Evolutionary conservation across 2,329 filamentous ascomycete genomes (phyloP).

Genomic region (Claviceps capensis): DNA sequence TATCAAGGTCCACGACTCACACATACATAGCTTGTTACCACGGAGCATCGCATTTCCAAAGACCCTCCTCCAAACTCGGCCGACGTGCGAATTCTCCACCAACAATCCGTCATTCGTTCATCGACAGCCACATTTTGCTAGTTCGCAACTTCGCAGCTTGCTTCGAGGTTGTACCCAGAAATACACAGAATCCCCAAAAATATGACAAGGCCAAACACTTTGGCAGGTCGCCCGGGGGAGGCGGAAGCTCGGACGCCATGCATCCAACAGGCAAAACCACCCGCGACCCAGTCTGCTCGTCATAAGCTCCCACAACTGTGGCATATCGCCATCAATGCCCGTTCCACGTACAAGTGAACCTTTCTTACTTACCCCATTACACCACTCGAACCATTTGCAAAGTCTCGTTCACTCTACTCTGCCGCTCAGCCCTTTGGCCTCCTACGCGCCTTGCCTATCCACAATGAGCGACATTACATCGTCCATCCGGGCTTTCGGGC

Average conservation of each 20-base stretch:
- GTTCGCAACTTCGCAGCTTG: background rate
- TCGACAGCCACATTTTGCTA: background rate
- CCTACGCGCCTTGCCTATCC: background rate
- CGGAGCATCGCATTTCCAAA: background rate
- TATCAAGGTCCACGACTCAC: too few relatives aligned
- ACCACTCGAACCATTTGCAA: background rate
- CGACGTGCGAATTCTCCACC: background rate
- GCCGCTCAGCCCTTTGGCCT: background rate
- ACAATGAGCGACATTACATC: slow-evolving; percentile 27
- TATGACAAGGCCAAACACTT: background rate
- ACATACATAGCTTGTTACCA: background rate
- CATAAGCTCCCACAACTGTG: background rate
- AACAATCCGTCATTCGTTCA: background rate
- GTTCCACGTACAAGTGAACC: background rate
- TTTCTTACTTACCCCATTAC: background rate
- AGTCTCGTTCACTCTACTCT: background rate
- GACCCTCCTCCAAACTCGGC: background rate
- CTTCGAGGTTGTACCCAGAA: background rate
- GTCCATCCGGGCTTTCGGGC: slow-evolving; percentile 51
- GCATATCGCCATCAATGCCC: background rate
- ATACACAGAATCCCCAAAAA: too few relatives aligned
- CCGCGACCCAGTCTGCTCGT: background rate
- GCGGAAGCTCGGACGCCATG: background rate
- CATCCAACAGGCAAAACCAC: background rate
- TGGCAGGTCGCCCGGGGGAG: background rate